Base-by-base conservation (phyloP, 768 basidiomycete genomes). In the Lentinula detonsa region DNA sequence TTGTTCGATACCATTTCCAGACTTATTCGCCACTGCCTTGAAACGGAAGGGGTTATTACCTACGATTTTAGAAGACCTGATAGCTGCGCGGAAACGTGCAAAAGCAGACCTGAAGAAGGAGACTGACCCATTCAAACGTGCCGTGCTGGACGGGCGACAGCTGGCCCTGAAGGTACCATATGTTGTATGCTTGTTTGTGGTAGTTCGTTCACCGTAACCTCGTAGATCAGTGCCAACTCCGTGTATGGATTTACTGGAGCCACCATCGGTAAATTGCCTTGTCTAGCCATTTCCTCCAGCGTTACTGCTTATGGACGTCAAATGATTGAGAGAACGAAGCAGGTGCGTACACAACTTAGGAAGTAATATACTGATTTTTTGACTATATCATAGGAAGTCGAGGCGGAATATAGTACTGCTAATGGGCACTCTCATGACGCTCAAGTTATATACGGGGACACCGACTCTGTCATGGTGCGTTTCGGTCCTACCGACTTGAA, bases 221-320 rank as follows among this genome's bases (percentile, higher is more conserved):
- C n/a, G 57, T 46, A 98, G 95, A 93, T 99, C 72, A 94, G 91
- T 70, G 97, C 97, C 31, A 99, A 98, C 74, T 99, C 97, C 1
- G 96, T 99, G 31, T 99, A 99, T 66, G 97, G 97, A 31, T 98
- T 99, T 71, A 98, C 97, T 5, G 97, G 97, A 42, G 97, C 97
- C 0, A 98, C 97, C 0, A 82, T 98, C 65, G 97, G 97, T 59
- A 98, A 98, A 73, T 77, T 99, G 15, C 95, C 97, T 4, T 99
- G 97, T 78, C 79, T 98, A 45, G 77, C 93, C 9, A 99, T 99
- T 63, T 98, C 97, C 13, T 98, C 95, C 2, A 95, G 93, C 75
- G 85, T 86, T 45, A 99, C 97, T 1, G 85, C 97, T 0, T 99
- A 97, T 72, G 97, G 97, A 67, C 93, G 97, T 61, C 90, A 97